These are phyloP conservation scores for Penicillium palitans DNA, from an alignment of 2,329 filamentous ascomycete species.

Conservation along the genomic window DNA sequence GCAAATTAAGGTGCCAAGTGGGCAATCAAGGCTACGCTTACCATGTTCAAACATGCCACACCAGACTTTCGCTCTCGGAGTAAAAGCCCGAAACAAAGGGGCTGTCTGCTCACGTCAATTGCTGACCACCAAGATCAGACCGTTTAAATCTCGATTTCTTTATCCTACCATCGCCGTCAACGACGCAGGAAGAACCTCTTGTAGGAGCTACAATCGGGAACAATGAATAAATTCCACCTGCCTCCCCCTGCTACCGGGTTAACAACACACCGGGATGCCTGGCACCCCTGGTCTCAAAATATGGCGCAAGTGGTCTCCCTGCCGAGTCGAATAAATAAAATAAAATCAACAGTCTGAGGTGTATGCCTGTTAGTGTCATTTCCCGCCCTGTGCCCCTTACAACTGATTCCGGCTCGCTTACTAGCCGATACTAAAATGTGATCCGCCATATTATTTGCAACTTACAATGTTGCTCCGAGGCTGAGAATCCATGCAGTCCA, in stretches of 20 bases:
- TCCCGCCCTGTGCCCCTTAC: neutral
- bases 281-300: neutral
- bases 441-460: neutral
- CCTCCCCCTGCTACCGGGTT: neutral
- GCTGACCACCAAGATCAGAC: neutral
- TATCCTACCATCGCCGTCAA: neutral
- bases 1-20: neutral
- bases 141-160: neutral
- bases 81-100: neutral
- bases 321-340: neutral
- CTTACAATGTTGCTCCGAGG: neutral
- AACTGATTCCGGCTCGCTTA: neutral
- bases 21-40: neutral
- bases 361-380: neutral
- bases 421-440: neutral
- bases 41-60: neutral
- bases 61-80: neutral
- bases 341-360: neutral
- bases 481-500: neutral
- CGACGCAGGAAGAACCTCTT: too few species aligned
- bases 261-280: neutral
- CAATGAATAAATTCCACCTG: neutral
- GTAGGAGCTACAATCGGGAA: neutral
- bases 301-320: neutral
- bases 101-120: neutral